Evolutionary conservation across 140 eudicot genomes (phyloP).

Genomic region (Ambrosia hybrid): DNA sequence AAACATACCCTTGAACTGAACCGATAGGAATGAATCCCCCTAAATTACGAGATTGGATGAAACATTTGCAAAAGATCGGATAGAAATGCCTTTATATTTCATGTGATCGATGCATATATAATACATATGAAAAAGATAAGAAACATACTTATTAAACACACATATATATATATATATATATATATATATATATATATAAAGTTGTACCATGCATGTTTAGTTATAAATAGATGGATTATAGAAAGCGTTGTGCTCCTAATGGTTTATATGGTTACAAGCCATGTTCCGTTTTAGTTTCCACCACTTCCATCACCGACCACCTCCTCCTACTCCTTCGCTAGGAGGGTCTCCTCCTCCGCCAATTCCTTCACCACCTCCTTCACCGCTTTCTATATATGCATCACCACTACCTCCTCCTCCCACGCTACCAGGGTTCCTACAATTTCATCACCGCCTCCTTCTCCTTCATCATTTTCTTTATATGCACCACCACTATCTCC

Average conservation of each 20-base stretch:
- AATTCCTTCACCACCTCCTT: neutral
- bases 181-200: neutral
- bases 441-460: conserved; percentile 8
- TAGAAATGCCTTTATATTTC: neutral
- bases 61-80: neutral
- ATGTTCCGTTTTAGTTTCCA: neutral
- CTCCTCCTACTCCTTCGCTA: neutral
- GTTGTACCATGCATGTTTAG: neutral
- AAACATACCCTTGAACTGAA: too few relatives aligned
- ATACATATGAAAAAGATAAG: too few relatives aligned
- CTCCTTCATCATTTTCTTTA: neutral
- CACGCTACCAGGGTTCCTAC: neutral
- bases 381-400: neutral
- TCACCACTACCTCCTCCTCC: neutral
- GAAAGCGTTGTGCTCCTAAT: neutral
- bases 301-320: neutral
- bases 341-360: neutral
- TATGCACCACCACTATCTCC: neutral
- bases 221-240: neutral
- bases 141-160: too few relatives aligned
- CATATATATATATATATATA: too few relatives aligned
- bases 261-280: neutral
- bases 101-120: neutral
- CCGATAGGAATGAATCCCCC: too few relatives aligned
- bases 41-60: neutral